Evolutionary conservation across 345 rosid genomes (phyloP).

Genomic region (Salix suchowensis): DNA sequence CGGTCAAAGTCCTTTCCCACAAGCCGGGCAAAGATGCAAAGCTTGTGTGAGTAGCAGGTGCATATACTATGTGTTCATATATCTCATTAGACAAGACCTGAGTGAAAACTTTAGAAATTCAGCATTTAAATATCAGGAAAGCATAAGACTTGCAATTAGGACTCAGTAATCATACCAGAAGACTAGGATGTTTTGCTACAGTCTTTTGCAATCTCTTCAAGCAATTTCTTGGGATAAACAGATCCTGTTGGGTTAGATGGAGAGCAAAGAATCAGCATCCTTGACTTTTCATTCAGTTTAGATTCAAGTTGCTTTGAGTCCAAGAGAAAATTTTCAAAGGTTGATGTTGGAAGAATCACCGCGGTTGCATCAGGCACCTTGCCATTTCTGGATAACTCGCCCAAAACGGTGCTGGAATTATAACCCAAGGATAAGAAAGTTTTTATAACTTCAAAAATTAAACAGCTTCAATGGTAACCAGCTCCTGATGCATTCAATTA

Average conservation of each 20-base stretch:
- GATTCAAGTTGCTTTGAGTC: no score
- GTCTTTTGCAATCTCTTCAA: no score
- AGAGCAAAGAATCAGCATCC: conserved; percentile 28
- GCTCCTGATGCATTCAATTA: neutral
- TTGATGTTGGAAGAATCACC: no score
- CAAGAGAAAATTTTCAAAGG: no score
- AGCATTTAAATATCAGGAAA: neutral
- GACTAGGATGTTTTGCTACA: conserved; percentile 7
- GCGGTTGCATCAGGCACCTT: no score
- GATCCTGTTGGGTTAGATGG: no score
- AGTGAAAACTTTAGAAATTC: conserved; percentile 7
- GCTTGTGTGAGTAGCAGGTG: conserved; percentile 84
- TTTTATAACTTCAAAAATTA: neutral
- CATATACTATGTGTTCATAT: conserved; percentile 91
- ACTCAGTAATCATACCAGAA: conserved; percentile 51
- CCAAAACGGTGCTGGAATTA: no score
- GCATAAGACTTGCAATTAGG: conserved; percentile 4
- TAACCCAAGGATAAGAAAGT: no score
- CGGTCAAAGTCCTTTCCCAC: conserved; percentile 91
- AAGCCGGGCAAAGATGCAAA: conserved; percentile 93
- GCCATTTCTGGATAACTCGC: no score
- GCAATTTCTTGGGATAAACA: no score
- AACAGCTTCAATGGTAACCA: no score
- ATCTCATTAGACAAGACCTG: conserved; percentile 93
- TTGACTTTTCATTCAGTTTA: conserved; percentile 69